Conservation (phyloP, 208 protist species). For the Perkinsela sp. region DNA sequence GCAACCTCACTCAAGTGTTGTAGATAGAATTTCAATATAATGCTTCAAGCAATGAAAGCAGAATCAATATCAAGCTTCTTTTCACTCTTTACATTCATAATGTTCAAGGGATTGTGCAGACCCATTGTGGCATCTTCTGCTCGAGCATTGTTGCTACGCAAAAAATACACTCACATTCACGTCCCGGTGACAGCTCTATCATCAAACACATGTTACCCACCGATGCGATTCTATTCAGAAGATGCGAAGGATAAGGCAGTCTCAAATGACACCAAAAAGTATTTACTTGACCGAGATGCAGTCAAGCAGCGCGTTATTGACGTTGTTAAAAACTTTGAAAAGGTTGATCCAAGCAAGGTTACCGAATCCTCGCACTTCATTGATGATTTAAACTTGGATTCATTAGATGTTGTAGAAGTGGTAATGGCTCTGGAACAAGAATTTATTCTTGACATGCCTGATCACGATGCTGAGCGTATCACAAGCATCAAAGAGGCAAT, state of each 20-base stretch:
- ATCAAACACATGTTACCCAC: too few species aligned
- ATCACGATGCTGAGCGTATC: slow-evolving; percentile 80
- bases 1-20: too few species aligned
- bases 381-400: slow-evolving; percentile 79
- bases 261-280: slow-evolving; percentile 32
- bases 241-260: slow-evolving; percentile 16
- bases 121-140: too few species aligned
- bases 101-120: too few species aligned
- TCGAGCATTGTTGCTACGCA: too few species aligned
- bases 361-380: slow-evolving; percentile 67
- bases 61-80: too few species aligned
- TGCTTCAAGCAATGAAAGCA: too few species aligned
- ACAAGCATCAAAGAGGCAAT: slow-evolving; percentile 66
- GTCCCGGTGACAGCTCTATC: too few species aligned
- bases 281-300: slow-evolving; percentile 67
- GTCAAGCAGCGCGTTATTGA: slow-evolving; percentile 73
- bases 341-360: slow-evolving; percentile 69
- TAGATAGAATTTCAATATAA: too few species aligned
- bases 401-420: slow-evolving; percentile 75
- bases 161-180: too few species aligned
- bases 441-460: slow-evolving; percentile 80
- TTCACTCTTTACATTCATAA: too few species aligned
- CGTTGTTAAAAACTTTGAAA: slow-evolving; percentile 81
- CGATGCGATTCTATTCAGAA: too few species aligned
- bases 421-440: slow-evolving; percentile 79